These are phyloP conservation scores for Sechiopsis laciniata DNA, from an alignment of 306 rosid species.

Conservation along the genomic window DNA sequence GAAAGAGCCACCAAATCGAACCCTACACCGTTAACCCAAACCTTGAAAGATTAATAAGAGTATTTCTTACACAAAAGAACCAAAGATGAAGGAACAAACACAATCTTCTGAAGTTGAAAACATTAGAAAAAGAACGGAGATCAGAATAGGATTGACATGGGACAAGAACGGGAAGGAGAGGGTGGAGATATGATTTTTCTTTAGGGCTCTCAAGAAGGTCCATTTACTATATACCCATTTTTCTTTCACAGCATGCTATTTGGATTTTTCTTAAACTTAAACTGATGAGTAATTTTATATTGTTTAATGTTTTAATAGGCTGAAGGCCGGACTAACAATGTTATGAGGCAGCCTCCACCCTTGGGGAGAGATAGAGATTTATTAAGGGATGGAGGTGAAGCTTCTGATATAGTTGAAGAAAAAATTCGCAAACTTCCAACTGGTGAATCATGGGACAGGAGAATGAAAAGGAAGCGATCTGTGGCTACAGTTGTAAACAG, in stretches of 20 bases:
- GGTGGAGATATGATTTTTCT: no score
- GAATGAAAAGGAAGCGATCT: conserved; percentile 72
- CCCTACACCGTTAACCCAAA: no score
- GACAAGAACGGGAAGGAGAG: no score
- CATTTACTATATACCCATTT: not conserved
- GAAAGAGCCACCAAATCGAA: no score
- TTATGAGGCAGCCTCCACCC: conserved; percentile 45
- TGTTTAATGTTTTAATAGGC: conserved; percentile 37
- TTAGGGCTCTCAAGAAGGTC: no score
- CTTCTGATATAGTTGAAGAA: conserved; percentile 62
- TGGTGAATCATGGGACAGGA: conserved; percentile 70
- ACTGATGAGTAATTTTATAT: not conserved
- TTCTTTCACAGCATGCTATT: no score
- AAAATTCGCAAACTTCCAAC: conserved; percentile 63
- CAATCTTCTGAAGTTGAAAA: no score
- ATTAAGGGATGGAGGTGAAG: conserved; percentile 48
- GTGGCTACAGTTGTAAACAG: conserved; percentile 45
- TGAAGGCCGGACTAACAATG: conserved; percentile 48
- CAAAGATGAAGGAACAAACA: no score
- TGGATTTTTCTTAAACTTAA: not conserved
- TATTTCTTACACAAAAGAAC: no score
- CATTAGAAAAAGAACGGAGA: no score
- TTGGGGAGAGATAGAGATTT: conserved; percentile 56
- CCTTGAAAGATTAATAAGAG: no score
- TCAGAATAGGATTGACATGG: no score